Base-by-base conservation (phyloP, 225 moss, liverwort and hornwort species). In the Physcomitrium patens region DNA sequence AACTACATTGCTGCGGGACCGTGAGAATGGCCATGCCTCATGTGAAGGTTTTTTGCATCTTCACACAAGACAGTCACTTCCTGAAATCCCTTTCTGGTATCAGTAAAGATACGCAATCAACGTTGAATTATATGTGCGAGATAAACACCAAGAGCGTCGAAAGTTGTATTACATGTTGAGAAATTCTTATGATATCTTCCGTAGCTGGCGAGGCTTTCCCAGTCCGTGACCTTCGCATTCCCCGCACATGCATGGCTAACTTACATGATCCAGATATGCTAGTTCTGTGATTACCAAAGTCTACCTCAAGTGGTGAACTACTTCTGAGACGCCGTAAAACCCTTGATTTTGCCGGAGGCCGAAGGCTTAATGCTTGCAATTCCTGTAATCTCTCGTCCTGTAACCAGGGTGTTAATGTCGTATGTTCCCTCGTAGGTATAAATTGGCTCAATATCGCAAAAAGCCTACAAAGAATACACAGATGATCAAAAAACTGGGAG, bases 371-470 rank as follows among this genome's bases (percentile, higher is more conserved):
- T 86, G 73, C 92, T 89, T 6, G 94, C 91, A 77, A 90, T 83
- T 50, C 94, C 90, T 56, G 92, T 94, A 9, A 94, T 74, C 75
- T 94, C 94, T 56, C 94, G 84, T n/a, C 89, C 92, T 50, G 94
- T 89, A 14, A 94, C 90, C 54, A 94, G 69, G 3, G 90, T 51
- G 77, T 94, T 94, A 54, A 94, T 86, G 26, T 94, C 94, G 23
- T 94, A 94, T 28, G 94, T 87, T 63, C 94, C 92, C 70, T 94
- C 92, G 13, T 94, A 94, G 3, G 94, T 92, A 65, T 89, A 92
- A 62, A 94, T 90, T 48, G 92, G 86, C 76, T 94, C 94, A 82
- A 94, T 69, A 49, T 94, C 90, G 74, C 94, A 92, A 52, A 94
- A 94, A 62, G 92, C 94, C 94, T 95, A 81, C 72, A 81, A 37